These are phyloP conservation scores for Uronychia binucleata DNA, from an alignment of 73 alveolate species.

Conservation along the genomic window DNA sequence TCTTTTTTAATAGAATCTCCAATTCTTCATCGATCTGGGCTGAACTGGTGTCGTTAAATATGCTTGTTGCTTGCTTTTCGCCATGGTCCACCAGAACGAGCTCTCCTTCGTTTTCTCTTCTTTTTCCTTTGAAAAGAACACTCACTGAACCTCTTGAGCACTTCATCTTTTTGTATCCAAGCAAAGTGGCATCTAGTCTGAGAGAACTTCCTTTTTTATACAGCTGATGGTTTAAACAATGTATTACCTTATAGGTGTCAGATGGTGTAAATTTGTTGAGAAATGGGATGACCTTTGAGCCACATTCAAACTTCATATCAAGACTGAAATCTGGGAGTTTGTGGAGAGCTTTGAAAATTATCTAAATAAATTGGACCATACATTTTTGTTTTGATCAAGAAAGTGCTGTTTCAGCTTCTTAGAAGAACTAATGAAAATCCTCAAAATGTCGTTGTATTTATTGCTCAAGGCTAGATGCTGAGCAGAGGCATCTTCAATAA, in stretches of 20 bases:
- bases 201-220: slow-evolving; percentile 29
- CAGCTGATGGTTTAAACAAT: neutral
- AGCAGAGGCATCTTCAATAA: neutral
- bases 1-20: neutral
- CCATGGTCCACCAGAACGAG: slow-evolving; percentile 40
- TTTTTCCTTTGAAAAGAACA: slow-evolving; percentile 53
- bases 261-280: slow-evolving; percentile 53
- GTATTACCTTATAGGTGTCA: slow-evolving; percentile 56
- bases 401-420: neutral
- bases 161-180: slow-evolving; percentile 37
- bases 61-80: neutral
- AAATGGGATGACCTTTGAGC: slow-evolving; percentile 60
- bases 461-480: neutral
- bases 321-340: slow-evolving; percentile 58
- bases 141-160: slow-evolving; percentile 36
- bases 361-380: neutral
- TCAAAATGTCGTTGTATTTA: neutral
- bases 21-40: neutral
- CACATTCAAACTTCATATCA: slow-evolving; percentile 58
- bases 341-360: slow-evolving; percentile 1
- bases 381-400: neutral
- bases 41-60: neutral
- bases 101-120: slow-evolving; percentile 52
- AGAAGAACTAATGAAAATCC: neutral
- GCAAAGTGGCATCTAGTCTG: slow-evolving; percentile 46